Conservation (phyloP, 2,329 filamentous ascomycete genomes). For the Fonsecaea pugnacius region DNA sequence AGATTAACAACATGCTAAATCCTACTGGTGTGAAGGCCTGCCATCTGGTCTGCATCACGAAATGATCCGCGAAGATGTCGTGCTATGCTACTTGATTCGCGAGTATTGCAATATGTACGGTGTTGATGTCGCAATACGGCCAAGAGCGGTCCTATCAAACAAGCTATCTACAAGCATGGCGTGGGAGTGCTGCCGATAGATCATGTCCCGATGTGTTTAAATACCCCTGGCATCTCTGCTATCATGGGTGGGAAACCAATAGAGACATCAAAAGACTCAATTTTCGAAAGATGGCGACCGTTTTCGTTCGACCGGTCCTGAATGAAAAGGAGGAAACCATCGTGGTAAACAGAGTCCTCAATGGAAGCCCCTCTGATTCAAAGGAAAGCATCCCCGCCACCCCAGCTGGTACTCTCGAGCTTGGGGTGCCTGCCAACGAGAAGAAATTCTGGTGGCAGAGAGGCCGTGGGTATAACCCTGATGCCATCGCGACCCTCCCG, state of each 20-base stretch:
- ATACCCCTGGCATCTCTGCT: not conserved
- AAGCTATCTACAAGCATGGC: not conserved
- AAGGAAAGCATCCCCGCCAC: constrained; percentile 10
- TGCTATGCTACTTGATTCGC: not conserved
- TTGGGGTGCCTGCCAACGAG: constrained; percentile 35
- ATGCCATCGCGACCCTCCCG: constrained; percentile 44
- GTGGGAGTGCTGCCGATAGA: not conserved
- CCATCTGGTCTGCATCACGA: not conserved
- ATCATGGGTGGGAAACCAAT: not conserved
- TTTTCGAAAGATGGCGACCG: not conserved
- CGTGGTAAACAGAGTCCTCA: not conserved
- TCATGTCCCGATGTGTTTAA: not conserved
- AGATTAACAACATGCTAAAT: not conserved
- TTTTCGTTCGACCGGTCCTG: not conserved
- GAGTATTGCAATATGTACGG: constrained; percentile 3
- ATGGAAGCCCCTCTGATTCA: constrained; percentile 10
- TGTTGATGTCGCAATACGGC: constrained; percentile 2
- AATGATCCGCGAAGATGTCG: constrained; percentile 2
- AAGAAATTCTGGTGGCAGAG: constrained; percentile 42
- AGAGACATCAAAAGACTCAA: not conserved
- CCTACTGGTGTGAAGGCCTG: not conserved
- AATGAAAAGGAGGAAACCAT: constrained; percentile 1
- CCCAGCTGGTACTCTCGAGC: constrained; percentile 9
- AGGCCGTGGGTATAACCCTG: constrained; percentile 35
- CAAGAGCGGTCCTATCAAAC: not conserved